Conservation (phyloP, 2,329 filamentous ascomycete species). For the Exophiala sp. region DNA sequence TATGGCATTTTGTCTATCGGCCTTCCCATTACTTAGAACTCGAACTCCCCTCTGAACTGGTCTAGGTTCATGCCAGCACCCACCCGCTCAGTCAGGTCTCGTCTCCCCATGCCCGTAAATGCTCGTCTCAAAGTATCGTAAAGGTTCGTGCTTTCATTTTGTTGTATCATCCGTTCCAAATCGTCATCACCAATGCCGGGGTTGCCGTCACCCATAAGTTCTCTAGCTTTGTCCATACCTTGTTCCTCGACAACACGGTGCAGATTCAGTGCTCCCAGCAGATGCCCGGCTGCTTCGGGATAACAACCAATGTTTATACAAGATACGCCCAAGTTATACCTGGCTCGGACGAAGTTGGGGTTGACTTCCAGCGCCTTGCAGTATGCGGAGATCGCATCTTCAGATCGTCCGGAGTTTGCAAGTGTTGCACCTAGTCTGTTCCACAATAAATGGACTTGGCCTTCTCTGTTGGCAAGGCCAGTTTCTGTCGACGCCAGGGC, state of each 20-base stretch:
- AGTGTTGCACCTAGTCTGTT: conserved; percentile 94
- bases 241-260: conserved; percentile 89
- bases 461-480: conserved; percentile 76
- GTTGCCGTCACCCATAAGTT: conserved; percentile 64
- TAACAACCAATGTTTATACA: conserved; percentile 98
- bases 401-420: conserved; percentile 86
- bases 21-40: conserved; percentile 56
- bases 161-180: conserved; percentile 81
- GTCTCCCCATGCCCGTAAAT: conserved; percentile 91
- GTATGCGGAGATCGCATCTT: conserved; percentile 96
- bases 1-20: background rate
- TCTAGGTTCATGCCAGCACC: conserved; percentile 88
- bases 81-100: conserved; percentile 84
- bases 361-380: conserved; percentile 85
- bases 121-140: conserved; percentile 92
- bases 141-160: conserved; percentile 95
- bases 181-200: conserved; percentile 63
- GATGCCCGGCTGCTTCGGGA: conserved; percentile 85
- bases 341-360: conserved; percentile 92
- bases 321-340: conserved; percentile 93
- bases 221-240: conserved; percentile 75
- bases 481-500: conserved; percentile 82
- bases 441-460: conserved; percentile 92
- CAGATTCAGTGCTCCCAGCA: conserved; percentile 89
- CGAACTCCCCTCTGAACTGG: conserved; percentile 83